Evolutionary conservation across 768 basidiomycete genomes (phyloP).

Genomic region (Tylopilus felleus): DNA sequence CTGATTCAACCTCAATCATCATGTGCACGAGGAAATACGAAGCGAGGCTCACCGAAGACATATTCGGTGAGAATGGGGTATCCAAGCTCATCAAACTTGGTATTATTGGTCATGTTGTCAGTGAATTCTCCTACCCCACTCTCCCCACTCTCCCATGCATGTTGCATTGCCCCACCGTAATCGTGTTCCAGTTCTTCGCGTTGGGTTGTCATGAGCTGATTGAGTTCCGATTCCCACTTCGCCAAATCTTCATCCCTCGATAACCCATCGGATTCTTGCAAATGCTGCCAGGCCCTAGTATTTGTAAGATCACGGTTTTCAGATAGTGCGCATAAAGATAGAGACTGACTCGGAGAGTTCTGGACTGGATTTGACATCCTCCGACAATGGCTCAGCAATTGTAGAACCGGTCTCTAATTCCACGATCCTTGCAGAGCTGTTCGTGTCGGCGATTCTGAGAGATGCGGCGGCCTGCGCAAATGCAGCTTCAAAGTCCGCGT

Average conservation of each 20-base stretch:
- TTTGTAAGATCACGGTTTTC: constrained; percentile 1
- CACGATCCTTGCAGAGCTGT: constrained; percentile 46
- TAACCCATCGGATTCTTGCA: constrained; percentile 55
- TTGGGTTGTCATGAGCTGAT: constrained; percentile 67
- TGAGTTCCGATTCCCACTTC: constrained; percentile 83
- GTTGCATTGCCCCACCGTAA: constrained; percentile 58
- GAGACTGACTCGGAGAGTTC: constrained; percentile 55
- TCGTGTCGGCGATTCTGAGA: constrained; percentile 38
- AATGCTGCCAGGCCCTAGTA: constrained; percentile 58
- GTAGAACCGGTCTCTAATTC: constrained; percentile 47
- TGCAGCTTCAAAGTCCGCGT: constrained; percentile 82
- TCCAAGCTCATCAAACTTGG: constrained; percentile 67
- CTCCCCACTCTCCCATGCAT: constrained; percentile 61
- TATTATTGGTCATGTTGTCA: constrained; percentile 30
- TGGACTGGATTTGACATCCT: constrained; percentile 24
- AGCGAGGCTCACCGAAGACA: constrained; percentile 60
- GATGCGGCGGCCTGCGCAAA: constrained; percentile 67
- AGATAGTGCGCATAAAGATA: neutral
- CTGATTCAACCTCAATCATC: constrained; percentile 36
- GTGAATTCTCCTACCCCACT: constrained; percentile 45
- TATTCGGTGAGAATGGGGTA: constrained; percentile 72
- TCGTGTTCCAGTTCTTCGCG: constrained; percentile 66
- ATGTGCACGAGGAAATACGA: neutral
- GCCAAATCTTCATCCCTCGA: constrained; percentile 62
- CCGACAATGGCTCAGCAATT: constrained; percentile 40